phyloP scores from a whole-genome alignment of 371 early-diverging fungal genomes.

The Saksenaea oblongispora region DNA sequence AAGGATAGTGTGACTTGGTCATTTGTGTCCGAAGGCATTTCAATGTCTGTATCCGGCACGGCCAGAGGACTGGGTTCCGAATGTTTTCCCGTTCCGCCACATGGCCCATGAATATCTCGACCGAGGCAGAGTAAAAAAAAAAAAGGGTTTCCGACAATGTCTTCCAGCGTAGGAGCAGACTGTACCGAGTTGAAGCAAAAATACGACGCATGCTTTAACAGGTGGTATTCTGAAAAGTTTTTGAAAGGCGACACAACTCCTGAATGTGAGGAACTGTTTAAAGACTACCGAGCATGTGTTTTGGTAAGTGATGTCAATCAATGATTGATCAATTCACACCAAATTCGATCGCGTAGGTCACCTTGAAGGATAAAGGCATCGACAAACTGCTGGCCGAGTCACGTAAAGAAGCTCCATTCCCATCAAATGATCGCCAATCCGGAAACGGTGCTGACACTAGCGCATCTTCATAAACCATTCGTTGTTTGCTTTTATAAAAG shows the following conservation, averaged over 20 bases:
- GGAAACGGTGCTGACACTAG: no score
- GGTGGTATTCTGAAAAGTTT: slow-evolving; percentile 95
- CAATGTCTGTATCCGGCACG: no score
- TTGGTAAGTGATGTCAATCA: slow-evolving; percentile 52
- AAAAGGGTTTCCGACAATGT: slow-evolving; percentile 35
- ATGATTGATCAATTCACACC: neutral
- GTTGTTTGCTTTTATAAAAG: neutral
- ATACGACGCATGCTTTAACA: slow-evolving; percentile 92
- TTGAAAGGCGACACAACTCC: slow-evolving; percentile 80
- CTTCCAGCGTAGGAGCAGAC: slow-evolving; percentile 76
- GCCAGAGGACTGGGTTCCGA: no score
- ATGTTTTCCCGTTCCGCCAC: no score
- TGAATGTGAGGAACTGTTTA: slow-evolving; percentile 86
- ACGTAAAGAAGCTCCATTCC: slow-evolving; percentile 74
- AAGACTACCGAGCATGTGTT: slow-evolving; percentile 84
- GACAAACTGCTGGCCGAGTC: slow-evolving; percentile 78
- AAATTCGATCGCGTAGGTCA: slow-evolving; percentile 43
- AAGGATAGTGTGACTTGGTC: no score
- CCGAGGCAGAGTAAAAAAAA: neutral
- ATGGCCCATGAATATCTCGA: no score
- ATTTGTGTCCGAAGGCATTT: no score
- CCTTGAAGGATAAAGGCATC: slow-evolving; percentile 78
- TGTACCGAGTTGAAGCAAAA: slow-evolving; percentile 90
- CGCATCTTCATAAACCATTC: neutral
- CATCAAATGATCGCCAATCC: slow-evolving; percentile 16